Evolutionary conservation across 139 green algal genomes (phyloP).

Genomic region (Zygnema cylindricum): DNA sequence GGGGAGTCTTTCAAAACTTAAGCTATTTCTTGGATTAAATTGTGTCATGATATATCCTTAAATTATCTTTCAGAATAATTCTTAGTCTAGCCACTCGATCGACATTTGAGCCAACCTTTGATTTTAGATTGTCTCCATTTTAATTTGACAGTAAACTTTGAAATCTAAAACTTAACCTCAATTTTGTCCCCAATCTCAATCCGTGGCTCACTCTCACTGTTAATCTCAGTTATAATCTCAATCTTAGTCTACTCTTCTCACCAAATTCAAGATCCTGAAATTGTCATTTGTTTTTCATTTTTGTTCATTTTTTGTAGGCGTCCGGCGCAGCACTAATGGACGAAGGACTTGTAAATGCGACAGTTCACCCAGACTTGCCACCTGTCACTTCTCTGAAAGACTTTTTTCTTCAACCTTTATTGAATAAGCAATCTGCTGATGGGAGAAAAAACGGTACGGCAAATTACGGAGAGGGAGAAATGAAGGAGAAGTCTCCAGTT

Average conservation of each 20-base stretch:
- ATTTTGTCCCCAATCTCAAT: too few species aligned
- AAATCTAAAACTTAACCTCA: too few species aligned
- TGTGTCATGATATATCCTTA: too few species aligned
- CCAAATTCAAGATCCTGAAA: not conserved
- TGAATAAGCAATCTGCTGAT: not conserved
- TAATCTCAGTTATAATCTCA: too few species aligned
- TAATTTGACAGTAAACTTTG: too few species aligned
- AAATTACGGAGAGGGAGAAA: not conserved
- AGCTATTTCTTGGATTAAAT: too few species aligned
- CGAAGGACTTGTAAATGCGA: not conserved
- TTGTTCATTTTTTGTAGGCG: not conserved
- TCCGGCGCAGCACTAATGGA: not conserved
- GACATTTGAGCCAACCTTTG: too few species aligned
- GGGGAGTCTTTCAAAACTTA: too few species aligned
- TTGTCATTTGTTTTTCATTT: not conserved
- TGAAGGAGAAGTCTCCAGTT: not conserved
- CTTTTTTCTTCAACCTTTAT: not conserved
- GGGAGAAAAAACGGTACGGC: not conserved
- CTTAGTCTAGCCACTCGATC: too few species aligned
- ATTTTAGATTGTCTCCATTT: too few species aligned
- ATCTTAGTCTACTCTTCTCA: conserved; percentile 6
- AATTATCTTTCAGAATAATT: too few species aligned
- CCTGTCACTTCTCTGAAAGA: not conserved
- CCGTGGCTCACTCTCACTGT: not conserved
- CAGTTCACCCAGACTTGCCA: not conserved